Evolutionary conservation across 2,329 filamentous ascomycete genomes (phyloP).

Genomic region (Stachybotrys chartarum): DNA sequence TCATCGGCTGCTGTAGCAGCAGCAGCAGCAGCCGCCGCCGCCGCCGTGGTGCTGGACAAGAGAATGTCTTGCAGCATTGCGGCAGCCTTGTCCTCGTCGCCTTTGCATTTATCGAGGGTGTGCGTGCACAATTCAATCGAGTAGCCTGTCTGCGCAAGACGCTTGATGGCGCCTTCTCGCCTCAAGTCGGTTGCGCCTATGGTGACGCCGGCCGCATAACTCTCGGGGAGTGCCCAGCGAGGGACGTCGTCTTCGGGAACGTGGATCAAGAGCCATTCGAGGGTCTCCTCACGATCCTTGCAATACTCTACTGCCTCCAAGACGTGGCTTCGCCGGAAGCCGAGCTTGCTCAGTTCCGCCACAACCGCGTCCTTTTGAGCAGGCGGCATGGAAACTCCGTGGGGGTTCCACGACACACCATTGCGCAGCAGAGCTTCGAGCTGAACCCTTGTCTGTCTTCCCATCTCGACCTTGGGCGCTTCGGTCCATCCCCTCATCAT

Average conservation of each 20-base stretch:
- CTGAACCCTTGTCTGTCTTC: slow-evolving; percentile 67
- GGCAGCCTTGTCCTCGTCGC: slow-evolving; percentile 71
- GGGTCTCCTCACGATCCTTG: slow-evolving; percentile 83
- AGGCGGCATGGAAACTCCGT: slow-evolving; percentile 58
- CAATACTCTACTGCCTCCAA: slow-evolving; percentile 83
- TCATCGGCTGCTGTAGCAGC: slow-evolving; percentile 1
- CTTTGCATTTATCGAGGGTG: slow-evolving; percentile 60
- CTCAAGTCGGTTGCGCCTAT: slow-evolving; percentile 77
- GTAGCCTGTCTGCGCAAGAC: slow-evolving; percentile 78
- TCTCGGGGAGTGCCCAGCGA: slow-evolving; percentile 82
- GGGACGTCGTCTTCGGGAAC: slow-evolving; percentile 97
- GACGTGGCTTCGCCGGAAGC: slow-evolving; percentile 83
- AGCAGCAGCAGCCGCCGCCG: slow-evolving; percentile 7
- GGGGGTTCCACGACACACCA: slow-evolving; percentile 81
- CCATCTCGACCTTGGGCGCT: slow-evolving; percentile 90
- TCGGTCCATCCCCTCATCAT: slow-evolving; percentile 71
- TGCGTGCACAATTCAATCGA: slow-evolving; percentile 76
- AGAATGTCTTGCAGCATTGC: slow-evolving; percentile 63
- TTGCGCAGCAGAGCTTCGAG: slow-evolving; percentile 74
- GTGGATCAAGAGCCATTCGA: slow-evolving; percentile 95
- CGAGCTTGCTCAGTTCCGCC: slow-evolving; percentile 68
- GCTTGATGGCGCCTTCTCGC: slow-evolving; percentile 74
- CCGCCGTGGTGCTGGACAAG: slow-evolving; percentile 10
- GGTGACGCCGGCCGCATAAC: slow-evolving; percentile 83
- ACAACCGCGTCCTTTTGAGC: slow-evolving; percentile 52